Evolutionary conservation across 2,329 filamentous ascomycete species (phyloP).

Genomic region (Alternaria sp.): DNA sequence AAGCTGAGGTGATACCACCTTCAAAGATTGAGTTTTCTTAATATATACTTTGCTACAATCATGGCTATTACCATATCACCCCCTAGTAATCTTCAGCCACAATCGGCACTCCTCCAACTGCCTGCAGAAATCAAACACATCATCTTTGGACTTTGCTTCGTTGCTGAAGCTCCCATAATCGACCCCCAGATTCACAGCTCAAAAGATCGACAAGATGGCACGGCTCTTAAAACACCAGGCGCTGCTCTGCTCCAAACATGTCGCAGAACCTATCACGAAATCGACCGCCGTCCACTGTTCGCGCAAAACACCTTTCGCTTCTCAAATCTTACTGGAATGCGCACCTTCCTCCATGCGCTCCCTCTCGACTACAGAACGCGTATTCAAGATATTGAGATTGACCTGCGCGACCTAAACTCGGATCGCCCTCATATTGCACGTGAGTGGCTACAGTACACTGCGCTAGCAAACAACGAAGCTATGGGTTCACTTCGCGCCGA

Average conservation of each 20-base stretch:
- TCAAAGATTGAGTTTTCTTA: background rate
- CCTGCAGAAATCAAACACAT: slow-evolving; percentile 49
- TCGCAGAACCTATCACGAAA: slow-evolving; percentile 46
- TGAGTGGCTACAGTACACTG: slow-evolving; percentile 51
- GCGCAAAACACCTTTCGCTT: slow-evolving; percentile 50
- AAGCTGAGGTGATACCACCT: slow-evolving; percentile 4
- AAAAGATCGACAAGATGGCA: background rate
- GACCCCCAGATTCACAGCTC: slow-evolving; percentile 27
- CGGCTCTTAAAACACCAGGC: slow-evolving; percentile 20
- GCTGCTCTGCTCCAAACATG: slow-evolving; percentile 49
- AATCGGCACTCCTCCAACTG: slow-evolving; percentile 44
- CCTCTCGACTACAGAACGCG: slow-evolving; percentile 27
- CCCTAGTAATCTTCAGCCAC: slow-evolving; percentile 37
- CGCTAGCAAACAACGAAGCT: slow-evolving; percentile 28
- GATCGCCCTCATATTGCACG: slow-evolving; percentile 33
- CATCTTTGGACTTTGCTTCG: slow-evolving; percentile 43
- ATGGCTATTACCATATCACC: slow-evolving; percentile 22
- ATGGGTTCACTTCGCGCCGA: slow-evolving; percentile 38
- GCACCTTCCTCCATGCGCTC: slow-evolving; percentile 40
- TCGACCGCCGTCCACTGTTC: slow-evolving; percentile 42
- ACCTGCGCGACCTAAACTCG: slow-evolving; percentile 42
- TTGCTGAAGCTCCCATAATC: slow-evolving; percentile 33
- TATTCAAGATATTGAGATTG: slow-evolving; percentile 50
- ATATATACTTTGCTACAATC: background rate
- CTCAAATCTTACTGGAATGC: slow-evolving; percentile 41